These are phyloP conservation scores for Pleochaeta shiraiana DNA, from an alignment of 2,329 filamentous ascomycete species.

Conservation along the genomic window DNA sequence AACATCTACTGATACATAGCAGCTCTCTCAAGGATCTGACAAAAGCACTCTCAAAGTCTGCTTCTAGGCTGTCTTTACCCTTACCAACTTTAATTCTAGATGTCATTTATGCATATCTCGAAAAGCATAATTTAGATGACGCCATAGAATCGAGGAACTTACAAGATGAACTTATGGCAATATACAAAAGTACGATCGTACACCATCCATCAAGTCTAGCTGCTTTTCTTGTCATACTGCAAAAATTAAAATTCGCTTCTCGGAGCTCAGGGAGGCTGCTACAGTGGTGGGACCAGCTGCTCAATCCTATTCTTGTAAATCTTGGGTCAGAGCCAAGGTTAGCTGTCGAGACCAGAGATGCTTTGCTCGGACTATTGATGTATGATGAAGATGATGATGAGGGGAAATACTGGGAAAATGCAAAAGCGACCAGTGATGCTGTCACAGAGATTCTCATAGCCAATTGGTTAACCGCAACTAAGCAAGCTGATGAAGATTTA, in stretches of 20 bases:
- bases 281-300: constrained; percentile 49
- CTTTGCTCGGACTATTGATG: constrained; percentile 39
- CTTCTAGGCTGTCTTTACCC: constrained; percentile 30
- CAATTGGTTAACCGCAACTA: constrained; percentile 31
- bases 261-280: constrained; percentile 37
- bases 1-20: background rate
- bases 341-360: constrained; percentile 40
- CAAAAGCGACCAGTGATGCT: constrained; percentile 23
- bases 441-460: constrained; percentile 34
- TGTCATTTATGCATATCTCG: constrained; percentile 43
- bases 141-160: constrained; percentile 46
- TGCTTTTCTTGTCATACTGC: constrained; percentile 46
- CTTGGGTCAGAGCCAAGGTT: constrained; percentile 39
- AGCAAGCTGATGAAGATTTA: constrained; percentile 21
- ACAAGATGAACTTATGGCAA: constrained; percentile 46
- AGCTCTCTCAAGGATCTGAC: constrained; percentile 31
- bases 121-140: constrained; percentile 44
- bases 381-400: constrained; percentile 34
- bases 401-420: constrained; percentile 23
- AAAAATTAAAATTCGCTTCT: constrained; percentile 40
- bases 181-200: constrained; percentile 43
- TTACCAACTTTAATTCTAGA: constrained; percentile 42
- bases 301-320: constrained; percentile 32
- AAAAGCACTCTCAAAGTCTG: constrained; percentile 31
- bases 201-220: constrained; percentile 33